Evolutionary conservation across 495 filamentous ascomycete genomes (phyloP).

Genomic region (Rhizodiscina lignyota): DNA sequence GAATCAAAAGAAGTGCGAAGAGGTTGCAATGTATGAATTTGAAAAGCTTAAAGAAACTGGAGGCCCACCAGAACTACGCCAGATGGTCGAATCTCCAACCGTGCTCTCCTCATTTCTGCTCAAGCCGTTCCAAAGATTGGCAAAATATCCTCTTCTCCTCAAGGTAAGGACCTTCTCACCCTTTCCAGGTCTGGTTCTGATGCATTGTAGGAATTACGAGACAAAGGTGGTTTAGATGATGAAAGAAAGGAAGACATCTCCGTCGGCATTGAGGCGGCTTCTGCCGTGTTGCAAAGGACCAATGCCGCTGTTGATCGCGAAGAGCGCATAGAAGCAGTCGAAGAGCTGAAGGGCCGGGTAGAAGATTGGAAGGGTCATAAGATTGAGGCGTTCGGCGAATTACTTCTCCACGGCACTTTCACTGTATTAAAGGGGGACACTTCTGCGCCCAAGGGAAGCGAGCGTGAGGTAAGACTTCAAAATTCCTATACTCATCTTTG

Average conservation of each 20-base stretch:
- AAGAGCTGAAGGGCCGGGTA: slow-evolving; percentile 66
- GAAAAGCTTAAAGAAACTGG: slow-evolving; percentile 42
- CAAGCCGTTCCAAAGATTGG: slow-evolving; percentile 89
- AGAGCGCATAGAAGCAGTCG: slow-evolving; percentile 59
- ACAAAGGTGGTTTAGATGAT: slow-evolving; percentile 56
- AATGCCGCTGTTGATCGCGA: slow-evolving; percentile 84
- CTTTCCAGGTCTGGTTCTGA: slow-evolving; percentile 2
- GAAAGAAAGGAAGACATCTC: slow-evolving; percentile 49
- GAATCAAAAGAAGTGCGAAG: slow-evolving; percentile 63
- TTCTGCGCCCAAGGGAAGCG: slow-evolving; percentile 37
- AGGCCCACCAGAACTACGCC: slow-evolving; percentile 35
- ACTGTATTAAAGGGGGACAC: slow-evolving; percentile 75
- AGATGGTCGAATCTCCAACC: slow-evolving; percentile 43
- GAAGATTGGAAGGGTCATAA: slow-evolving; percentile 95
- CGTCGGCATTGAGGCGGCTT: slow-evolving; percentile 57
- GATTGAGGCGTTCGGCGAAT: slow-evolving; percentile 74
- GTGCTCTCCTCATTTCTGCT: slow-evolving; percentile 74
- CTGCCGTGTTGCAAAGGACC: slow-evolving; percentile 59
- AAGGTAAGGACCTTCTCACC: slow-evolving; percentile 37
- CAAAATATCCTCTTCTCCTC: slow-evolving; percentile 84
- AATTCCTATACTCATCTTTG: not conserved
- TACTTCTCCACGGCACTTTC: slow-evolving; percentile 84
- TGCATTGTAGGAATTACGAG: slow-evolving; percentile 54
- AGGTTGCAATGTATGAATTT: slow-evolving; percentile 41
- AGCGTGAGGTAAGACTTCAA: slow-evolving; percentile 19